Evolutionary conservation across 371 early-diverging fungal species (phyloP), one percentile per base, ranked within the genome.

Genomic region (Lichtheimia ramosa): DNA sequence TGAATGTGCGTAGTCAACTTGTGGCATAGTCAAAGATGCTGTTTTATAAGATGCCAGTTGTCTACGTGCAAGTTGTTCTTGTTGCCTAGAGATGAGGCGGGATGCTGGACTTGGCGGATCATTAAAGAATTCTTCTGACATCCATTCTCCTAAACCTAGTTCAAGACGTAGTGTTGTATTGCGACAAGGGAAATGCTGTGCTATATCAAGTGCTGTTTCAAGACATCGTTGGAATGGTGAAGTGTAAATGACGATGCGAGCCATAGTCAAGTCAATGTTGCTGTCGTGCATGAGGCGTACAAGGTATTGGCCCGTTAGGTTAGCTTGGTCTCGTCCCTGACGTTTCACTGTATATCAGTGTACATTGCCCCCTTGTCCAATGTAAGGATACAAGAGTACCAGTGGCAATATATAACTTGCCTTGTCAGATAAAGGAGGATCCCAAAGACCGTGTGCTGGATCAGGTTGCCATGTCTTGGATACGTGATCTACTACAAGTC

Each of bases 201-300:
- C 60, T 24, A 79, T 58, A 1, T 70, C 76, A 40, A 74, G 56
- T 3, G 71, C 58, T 5, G 80, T 79, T 25, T 79, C 80, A 18
- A 79, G 64, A 25, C 80, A 79, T 39, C 80, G 72, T 40, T 72
- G 80, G 43, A 79, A 79, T 28, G 80, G 80, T 14, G 80, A 79
- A 8, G 71, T 69, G 25, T 76, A 72, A 15, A 79, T 55, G 14
- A 79, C 58, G 23, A 79, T 53, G 4, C 56, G 57, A 8, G 69
- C 49, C 3, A 20, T 61, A 18, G 55, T 34, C 23, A 58, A 16
- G 43, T 75, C 64, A 24, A 74, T 52, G 13, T 53, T 52, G 13
- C 68, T 56, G 24, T 69, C 64, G 8, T 57, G 41, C 43, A 69
- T 57, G 16, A 71, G 48, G 18, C 66, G 49, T 10, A 56, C 58